phyloP scores from a whole-genome alignment of 73 alveolate genomes.

The Paramecium pentaurelia region DNA sequence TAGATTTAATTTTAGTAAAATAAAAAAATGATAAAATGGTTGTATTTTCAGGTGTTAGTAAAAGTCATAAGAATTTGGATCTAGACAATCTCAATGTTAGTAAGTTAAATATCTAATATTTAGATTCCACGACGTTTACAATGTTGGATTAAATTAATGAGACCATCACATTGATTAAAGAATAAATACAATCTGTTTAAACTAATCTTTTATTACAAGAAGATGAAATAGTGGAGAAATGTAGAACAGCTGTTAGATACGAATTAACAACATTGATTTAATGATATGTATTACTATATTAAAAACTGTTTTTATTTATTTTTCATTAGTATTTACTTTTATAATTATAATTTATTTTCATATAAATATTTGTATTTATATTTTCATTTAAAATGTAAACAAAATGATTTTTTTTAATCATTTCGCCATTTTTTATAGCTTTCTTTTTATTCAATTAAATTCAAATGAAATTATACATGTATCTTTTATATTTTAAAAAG shows the following conservation, averaged over 20 bases:
- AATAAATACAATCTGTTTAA: slow-evolving; percentile 8
- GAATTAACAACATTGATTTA: slow-evolving; percentile 45
- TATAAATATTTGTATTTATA: too few relatives aligned
- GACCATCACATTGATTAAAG: neutral
- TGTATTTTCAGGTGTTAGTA: slow-evolving; percentile 14
- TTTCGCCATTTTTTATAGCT: too few relatives aligned
- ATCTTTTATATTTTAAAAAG: too few relatives aligned
- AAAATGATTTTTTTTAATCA: too few relatives aligned
- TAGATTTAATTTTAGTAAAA: neutral
- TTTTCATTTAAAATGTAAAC: too few relatives aligned
- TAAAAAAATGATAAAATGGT: slow-evolving; percentile 38
- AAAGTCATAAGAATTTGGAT: slow-evolving; percentile 29
- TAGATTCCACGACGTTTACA: slow-evolving; percentile 57
- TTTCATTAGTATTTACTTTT: too few relatives aligned
- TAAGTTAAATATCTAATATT: neutral
- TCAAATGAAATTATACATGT: too few relatives aligned
- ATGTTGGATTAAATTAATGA: slow-evolving; percentile 52
- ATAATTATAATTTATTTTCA: too few relatives aligned
- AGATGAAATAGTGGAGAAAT: slow-evolving; percentile 55
- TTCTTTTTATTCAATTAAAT: too few relatives aligned
- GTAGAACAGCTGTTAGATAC: slow-evolving; percentile 56
- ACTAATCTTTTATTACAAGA: neutral
- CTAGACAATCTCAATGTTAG: slow-evolving; percentile 54
- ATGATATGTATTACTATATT: neutral
- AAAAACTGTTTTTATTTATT: too few relatives aligned